A percentile compares a stretch with the other conserved stretches of the same genome.
Conservation (phyloP, 768 basidiomycete species). For the Kockovaella imperatae region DNA sequence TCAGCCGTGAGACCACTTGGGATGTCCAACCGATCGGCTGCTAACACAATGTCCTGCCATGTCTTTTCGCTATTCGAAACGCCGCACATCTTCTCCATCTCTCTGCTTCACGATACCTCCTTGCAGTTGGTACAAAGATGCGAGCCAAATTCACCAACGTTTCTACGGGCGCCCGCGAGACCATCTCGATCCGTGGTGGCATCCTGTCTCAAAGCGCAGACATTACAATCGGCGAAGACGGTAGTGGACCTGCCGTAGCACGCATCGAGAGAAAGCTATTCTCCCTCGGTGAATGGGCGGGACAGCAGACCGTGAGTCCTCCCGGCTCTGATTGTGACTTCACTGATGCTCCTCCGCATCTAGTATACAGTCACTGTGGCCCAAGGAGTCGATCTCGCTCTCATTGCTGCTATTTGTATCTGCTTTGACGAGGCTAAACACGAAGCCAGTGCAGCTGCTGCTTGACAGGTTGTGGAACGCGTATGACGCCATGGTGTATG, state of each 20-base stretch:
- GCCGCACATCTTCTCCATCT: too few species aligned
- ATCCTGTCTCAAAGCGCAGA: conserved; percentile 1
- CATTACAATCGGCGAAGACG: neutral
- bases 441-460: too few species aligned
- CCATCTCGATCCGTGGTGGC: conserved; percentile 13
- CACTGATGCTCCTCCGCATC: too few species aligned
- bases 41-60: too few species aligned
- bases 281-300: neutral
- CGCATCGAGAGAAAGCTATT: neutral
- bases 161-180: conserved; percentile 7
- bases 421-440: conserved; percentile 7
- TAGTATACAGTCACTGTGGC: conserved; percentile 21
- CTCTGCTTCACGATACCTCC: neutral
- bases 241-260: neutral
- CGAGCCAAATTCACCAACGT: conserved; percentile 18
- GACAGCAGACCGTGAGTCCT: neutral
- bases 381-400: conserved; percentile 18
- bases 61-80: too few species aligned
- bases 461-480: too few species aligned
- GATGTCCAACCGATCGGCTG: too few species aligned
- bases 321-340: neutral
- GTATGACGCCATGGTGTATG: too few species aligned
- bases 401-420: conserved; percentile 20
- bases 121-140: conserved; percentile 12
- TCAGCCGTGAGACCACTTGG: too few species aligned